Percentiles rank a stretch among this genome's conserved stretches.
phyloP scores from a whole-genome alignment of 345 rosid genomes.

The Litchi chinensis region DNA sequence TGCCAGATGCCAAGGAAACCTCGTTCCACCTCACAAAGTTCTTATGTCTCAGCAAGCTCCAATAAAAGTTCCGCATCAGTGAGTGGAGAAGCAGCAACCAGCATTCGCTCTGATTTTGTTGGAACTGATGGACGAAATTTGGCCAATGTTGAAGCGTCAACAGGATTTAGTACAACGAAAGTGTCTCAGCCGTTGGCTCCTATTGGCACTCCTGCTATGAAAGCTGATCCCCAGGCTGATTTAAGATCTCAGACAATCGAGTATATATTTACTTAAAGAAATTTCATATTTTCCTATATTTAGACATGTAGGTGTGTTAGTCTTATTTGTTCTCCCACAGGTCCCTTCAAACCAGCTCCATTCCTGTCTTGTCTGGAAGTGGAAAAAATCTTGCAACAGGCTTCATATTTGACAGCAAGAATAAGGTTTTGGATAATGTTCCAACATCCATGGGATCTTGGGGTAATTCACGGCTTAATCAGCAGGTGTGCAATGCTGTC shows the following conservation, averaged over 20 bases:
- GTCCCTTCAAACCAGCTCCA: slow-evolving; percentile 49
- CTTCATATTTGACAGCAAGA: slow-evolving; percentile 55
- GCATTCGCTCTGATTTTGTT: slow-evolving; percentile 36
- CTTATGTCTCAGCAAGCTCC: slow-evolving; percentile 36
- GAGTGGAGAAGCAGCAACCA: slow-evolving; percentile 46
- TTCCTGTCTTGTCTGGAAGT: slow-evolving; percentile 40
- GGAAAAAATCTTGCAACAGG: slow-evolving; percentile 51
- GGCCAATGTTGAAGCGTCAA: slow-evolving; percentile 41
- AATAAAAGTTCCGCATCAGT: slow-evolving; percentile 43
- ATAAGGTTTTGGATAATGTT: slow-evolving; percentile 59
- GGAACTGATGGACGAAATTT: slow-evolving; percentile 40
- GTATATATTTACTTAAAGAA: slow-evolving; percentile 36
- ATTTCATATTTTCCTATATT: slow-evolving; percentile 16
- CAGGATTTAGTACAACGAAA: slow-evolving; percentile 39
- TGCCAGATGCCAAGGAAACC: slow-evolving; percentile 64
- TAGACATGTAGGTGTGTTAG: slow-evolving; percentile 8
- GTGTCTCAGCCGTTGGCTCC: slow-evolving; percentile 69
- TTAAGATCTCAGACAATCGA: slow-evolving; percentile 51
- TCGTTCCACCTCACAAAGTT: slow-evolving; percentile 48
- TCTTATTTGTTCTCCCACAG: slow-evolving; percentile 39
- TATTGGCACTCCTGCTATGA: slow-evolving; percentile 72
- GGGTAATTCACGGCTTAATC: slow-evolving; percentile 64
- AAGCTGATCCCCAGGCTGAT: slow-evolving; percentile 58
- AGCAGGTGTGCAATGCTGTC: slow-evolving; percentile 56
- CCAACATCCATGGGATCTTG: slow-evolving; percentile 73